Evolutionary conservation across 2,329 filamentous ascomycete genomes (phyloP).

Genomic region (Delphinella strobiligena): DNA sequence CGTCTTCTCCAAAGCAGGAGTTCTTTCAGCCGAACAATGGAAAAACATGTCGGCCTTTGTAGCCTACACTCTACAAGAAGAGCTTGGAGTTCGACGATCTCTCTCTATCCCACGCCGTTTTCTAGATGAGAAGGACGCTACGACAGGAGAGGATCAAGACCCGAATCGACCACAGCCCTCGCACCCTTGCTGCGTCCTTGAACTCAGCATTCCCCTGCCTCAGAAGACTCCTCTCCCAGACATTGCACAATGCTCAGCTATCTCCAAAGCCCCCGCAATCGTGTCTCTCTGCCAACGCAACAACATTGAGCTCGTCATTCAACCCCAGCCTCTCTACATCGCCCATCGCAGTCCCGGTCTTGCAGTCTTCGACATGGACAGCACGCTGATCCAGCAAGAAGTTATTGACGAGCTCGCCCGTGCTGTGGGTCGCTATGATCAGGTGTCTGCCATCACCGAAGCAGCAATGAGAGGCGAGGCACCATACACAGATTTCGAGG

Average conservation of each 20-base stretch:
- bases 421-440: conserved; percentile 53
- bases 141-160: conserved; percentile 1
- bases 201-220: conserved; percentile 7
- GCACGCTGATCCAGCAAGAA: conserved; percentile 91
- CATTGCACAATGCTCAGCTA: conserved; percentile 8
- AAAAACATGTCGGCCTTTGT: conserved; percentile 7
- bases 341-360: conserved; percentile 40
- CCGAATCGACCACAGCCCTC: neutral
- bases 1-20: conserved; percentile 8
- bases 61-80: conserved; percentile 8
- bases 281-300: conserved; percentile 5
- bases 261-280: conserved; percentile 6
- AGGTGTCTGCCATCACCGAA: conserved; percentile 79
- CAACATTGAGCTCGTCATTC: conserved; percentile 9
- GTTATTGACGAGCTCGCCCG: conserved; percentile 92
- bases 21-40: conserved; percentile 1
- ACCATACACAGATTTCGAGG: conserved; percentile 63
- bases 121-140: conserved; percentile 4
- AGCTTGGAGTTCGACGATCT: conserved; percentile 6
- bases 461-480: conserved; percentile 87
- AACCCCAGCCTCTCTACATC: conserved; percentile 9
- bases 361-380: conserved; percentile 98
- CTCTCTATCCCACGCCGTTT: conserved; percentile 7
- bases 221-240: conserved; percentile 6
- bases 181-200: conserved; percentile 7